Base-by-base conservation (phyloP, 108 stramenopile genomes). In the Cylindrotheca fusiformis region DNA sequence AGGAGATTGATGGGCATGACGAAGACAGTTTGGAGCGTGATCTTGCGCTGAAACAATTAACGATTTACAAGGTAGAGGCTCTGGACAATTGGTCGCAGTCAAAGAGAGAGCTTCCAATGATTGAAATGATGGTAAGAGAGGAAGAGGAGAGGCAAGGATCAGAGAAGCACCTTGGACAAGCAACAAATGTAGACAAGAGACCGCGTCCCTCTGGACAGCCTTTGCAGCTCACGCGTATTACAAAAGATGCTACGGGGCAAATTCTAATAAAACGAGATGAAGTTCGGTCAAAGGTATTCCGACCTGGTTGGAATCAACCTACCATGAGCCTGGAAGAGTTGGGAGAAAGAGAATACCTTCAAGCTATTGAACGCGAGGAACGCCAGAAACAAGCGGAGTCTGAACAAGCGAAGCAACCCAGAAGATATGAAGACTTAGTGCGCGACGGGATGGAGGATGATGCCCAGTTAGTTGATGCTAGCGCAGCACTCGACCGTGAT, bases 251-350 rank as follows among this genome's bases (percentile, higher is more conserved):
- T 4, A 68, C 63, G 4, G 87, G 87, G 14, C 65, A 84, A 62
- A 58, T 95, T 22, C 67, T 78, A 28, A 53, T 92, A 8, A 72
- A 74, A 60, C 74, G 72, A 63, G 89, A 97, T 58, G 83, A 85
- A 63, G 74, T 97, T 3, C 66, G 79, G 32, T 77, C 87, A 4
- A 65, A 80, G 30, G 97, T 98, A 12, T 98, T 98, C 72, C 91
- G 87, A 36, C 97, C 96, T 0, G 79, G 88, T 19, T 94, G 95
- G 89, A 89, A 89, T 56, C 95, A 82, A 60, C 98, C 98, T 4
- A 98, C 98, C 32, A 96, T 98, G 95, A 72, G 91, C 21, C 59
- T 98, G 6, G 94, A 95, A 32, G 95, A 97, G 63, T 71, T 97
- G 41, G 98, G 80, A n/a, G 88, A 95, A 28, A 49, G 76, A 4